Base-by-base conservation (phyloP, 305 asterid genomes). In the Rubia tinctorum region DNA sequence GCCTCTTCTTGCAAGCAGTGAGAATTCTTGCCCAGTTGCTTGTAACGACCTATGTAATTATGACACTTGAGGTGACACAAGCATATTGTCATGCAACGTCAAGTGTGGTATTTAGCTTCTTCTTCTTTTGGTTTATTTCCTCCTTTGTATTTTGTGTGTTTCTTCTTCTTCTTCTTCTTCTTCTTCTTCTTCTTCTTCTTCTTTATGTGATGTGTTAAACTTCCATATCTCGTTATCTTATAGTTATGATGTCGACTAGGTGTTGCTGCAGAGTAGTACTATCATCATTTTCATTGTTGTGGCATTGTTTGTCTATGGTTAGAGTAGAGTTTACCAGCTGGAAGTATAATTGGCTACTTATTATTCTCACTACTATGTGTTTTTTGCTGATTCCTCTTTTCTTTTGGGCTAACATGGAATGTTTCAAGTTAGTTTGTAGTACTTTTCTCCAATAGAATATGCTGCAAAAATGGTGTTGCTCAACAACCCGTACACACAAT, bases 61-160 rank as follows among this genome's bases (percentile, higher is more conserved):
- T 93, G 93, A 85, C 81, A 20, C 88, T 96, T 77, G 93, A 97
- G 15, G 80, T 93, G 71, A 82, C 80, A 56, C 97, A 88, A 85
- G 98, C 98, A 70, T 91, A 91, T 87, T 95, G 95, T 53, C 96
- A 93, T 81, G 98, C 98, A 66, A 83, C 91, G 73, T 84, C 89
- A 68, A 93, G 98, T 93, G 72, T 78, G 95, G 79, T 15, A 15
- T 51, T 14, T 18, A 11, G 51, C 10, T 9, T 9, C 8, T 42
- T 42, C 10, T 47, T 67, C 44, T 70, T 70, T 55, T 37, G 60
- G 51, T 45, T 40, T 44, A 39, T 22, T 0, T 63, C 42, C 23
- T 11, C 25, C 25, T 49, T 30, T n/a, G 17, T 37, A 23, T 30
- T 56, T 49, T 69, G 43, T 68, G 15, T 45, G 51, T 11, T n/a